These are phyloP conservation scores for Claviceps fusiformis DNA, from an alignment of 2,329 filamentous ascomycete genomes.

Conservation along the genomic window DNA sequence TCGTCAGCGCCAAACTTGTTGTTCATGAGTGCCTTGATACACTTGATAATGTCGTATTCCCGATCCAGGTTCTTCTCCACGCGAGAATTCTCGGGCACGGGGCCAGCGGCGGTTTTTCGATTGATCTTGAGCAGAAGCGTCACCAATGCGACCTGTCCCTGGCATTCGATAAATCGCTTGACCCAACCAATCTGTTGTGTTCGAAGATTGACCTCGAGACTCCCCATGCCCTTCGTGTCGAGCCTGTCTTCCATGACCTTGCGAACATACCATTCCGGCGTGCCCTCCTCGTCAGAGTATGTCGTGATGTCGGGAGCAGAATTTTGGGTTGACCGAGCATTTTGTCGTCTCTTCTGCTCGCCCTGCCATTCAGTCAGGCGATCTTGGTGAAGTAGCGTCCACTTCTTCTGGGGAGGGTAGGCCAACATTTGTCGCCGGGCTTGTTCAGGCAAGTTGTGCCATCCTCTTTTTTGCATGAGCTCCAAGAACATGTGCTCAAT, in stretches of 20 bases:
- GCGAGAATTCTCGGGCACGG: slow-evolving; percentile 44
- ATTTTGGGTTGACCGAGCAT: slow-evolving; percentile 58
- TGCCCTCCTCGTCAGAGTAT: slow-evolving; percentile 84
- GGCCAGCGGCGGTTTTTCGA: slow-evolving; percentile 64
- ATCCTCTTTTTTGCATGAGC: slow-evolving; percentile 94
- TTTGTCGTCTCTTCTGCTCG: slow-evolving; percentile 75
- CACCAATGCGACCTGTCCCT: slow-evolving; percentile 90
- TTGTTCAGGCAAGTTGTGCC: slow-evolving; percentile 93
- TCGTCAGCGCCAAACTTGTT: slow-evolving; percentile 98
- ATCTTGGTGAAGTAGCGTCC: slow-evolving; percentile 94
- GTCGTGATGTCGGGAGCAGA: slow-evolving; percentile 56
- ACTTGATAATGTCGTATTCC: slow-evolving; percentile 96
- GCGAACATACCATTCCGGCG: slow-evolving; percentile 95
- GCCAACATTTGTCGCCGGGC: slow-evolving; percentile 91
- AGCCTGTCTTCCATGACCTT: slow-evolving; percentile 94
- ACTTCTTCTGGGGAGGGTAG: slow-evolving; percentile 90
- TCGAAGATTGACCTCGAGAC: slow-evolving; percentile 82
- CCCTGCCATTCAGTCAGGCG: slow-evolving; percentile 86
- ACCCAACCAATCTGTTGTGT: slow-evolving; percentile 98
- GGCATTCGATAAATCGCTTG: slow-evolving; percentile 88
- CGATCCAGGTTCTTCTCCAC: slow-evolving; percentile 71
- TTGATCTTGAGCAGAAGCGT: slow-evolving; percentile 92
- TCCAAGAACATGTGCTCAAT: slow-evolving; percentile 86
- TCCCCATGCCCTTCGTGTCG: slow-evolving; percentile 80
- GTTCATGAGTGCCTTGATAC: slow-evolving; percentile 94